Evolutionary conservation across 2,329 filamentous ascomycete species (phyloP).

Genomic region (Fusarium tjaetaba): DNA sequence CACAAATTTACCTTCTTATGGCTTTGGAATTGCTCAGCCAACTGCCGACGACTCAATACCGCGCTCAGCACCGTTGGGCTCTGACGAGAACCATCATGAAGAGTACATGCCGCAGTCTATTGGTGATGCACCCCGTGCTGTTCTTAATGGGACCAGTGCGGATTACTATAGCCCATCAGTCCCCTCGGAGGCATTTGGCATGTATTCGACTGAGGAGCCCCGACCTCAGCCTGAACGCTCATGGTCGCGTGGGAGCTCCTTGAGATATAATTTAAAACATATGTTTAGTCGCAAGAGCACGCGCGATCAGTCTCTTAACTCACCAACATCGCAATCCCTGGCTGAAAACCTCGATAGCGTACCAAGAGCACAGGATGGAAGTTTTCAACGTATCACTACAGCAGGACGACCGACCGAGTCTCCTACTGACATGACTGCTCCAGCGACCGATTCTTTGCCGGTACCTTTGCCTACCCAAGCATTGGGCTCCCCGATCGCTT

Average conservation of each 20-base stretch:
- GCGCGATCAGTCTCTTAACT: slow-evolving; percentile 45
- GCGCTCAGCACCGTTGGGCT: slow-evolving; percentile 35
- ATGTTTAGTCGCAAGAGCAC: slow-evolving; percentile 50
- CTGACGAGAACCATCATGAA: slow-evolving; percentile 34
- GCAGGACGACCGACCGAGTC: slow-evolving; percentile 43
- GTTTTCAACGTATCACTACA: slow-evolving; percentile 40
- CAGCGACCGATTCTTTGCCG: slow-evolving; percentile 24
- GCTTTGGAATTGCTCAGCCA: slow-evolving; percentile 14
- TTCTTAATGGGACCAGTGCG: slow-evolving; percentile 51
- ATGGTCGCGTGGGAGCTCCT: slow-evolving; percentile 48
- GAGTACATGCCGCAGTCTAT: slow-evolving; percentile 45
- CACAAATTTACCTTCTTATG: slow-evolving; percentile 19
- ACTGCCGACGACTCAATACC: slow-evolving; percentile 26
- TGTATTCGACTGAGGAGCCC: slow-evolving; percentile 45
- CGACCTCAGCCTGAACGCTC: slow-evolving; percentile 40
- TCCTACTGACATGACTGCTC: slow-evolving; percentile 44
- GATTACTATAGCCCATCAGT: slow-evolving; percentile 56
- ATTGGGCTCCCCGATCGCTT: slow-evolving; percentile 38
- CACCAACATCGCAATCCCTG: slow-evolving; percentile 38
- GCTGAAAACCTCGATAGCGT: slow-evolving; percentile 25
- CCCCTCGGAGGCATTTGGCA: slow-evolving; percentile 54
- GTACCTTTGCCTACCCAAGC: slow-evolving; percentile 21
- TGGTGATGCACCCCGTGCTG: slow-evolving; percentile 44
- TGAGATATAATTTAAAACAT: slow-evolving; percentile 50
- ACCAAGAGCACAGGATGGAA: slow-evolving; percentile 21